Evolutionary conservation across 805 yeast genomes (phyloP), one percentile per base, ranked within the genome.

Genomic region (Wickerhamiella musiphila): DNA sequence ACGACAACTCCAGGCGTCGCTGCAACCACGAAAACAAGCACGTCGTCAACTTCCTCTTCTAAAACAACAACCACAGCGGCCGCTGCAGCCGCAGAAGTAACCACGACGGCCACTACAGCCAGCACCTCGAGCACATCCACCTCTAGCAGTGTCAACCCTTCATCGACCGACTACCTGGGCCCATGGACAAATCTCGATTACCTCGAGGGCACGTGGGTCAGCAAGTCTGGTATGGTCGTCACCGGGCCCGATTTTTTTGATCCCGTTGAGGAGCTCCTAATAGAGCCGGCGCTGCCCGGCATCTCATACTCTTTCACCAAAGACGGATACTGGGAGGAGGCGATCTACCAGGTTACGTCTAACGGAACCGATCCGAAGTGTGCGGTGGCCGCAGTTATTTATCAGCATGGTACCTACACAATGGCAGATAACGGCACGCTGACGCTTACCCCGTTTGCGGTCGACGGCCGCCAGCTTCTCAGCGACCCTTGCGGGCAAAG

Each of bases 261-360:
- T 53, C 99, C 99, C 2, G 78, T 83, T 18, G 94, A 86, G 51
- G 98, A 90, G 54, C 67, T 86, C 12, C 60, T 90, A 36, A 79
- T 83, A 39, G 99, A 90, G 53, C 99, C 99, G 2, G 86, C 84
- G 6, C 64, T 90, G 26, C 94, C 99, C 2, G 99, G 99, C 23
- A 69, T 86, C 34, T 75, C 92, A 4, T 81, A 75, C 56, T 81
- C 94, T 2, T 90, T 90, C 61, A 84, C 95, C 1, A 74, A 66
- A 16, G 96, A 90, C 56, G 96, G 96, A 4, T 70, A 61, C 53
- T 90, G 66, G 52, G 98, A 90, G 57, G 79, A 78, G 53, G 98
- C 98, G 5, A 52, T 72, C 26, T 90, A 90, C 53, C 73, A 81
- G 47, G 72, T 90, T 14, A 37, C 47, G 6, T 36, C 44, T 14